phyloP scores from a whole-genome alignment of 2,329 filamentous ascomycete genomes.

The Claviceps fusiformis region DNA sequence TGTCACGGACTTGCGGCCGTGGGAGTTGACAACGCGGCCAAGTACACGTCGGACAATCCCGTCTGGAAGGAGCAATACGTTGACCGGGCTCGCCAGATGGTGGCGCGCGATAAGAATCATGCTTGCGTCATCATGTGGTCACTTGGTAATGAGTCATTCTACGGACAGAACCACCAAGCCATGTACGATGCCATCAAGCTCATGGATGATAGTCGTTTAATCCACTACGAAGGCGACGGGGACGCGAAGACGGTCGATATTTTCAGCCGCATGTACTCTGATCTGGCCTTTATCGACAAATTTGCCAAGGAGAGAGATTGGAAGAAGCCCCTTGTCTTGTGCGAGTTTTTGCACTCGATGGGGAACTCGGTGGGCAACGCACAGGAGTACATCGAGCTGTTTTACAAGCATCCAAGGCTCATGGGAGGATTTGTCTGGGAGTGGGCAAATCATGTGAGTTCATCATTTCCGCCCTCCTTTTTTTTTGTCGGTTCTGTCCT shows the following conservation, averaged over 20 bases:
- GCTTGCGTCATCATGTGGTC: slow-evolving; percentile 58
- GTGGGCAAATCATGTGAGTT: slow-evolving; percentile 40
- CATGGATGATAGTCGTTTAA: slow-evolving; percentile 40
- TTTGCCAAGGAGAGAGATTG: slow-evolving; percentile 27
- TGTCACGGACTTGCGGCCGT: slow-evolving; percentile 36
- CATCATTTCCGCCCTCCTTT: not conserved
- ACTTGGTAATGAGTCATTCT: slow-evolving; percentile 59
- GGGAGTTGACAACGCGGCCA: slow-evolving; percentile 19
- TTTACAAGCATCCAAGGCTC: slow-evolving; percentile 33
- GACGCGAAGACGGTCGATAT: slow-evolving; percentile 47
- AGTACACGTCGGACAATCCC: slow-evolving; percentile 44
- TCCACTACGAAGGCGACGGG: slow-evolving; percentile 54
- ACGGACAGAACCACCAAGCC: slow-evolving; percentile 50
- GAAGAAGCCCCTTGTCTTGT: slow-evolving; percentile 43
- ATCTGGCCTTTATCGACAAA: slow-evolving; percentile 29
- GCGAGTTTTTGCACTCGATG: slow-evolving; percentile 50
- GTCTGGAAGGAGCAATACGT: slow-evolving; percentile 52
- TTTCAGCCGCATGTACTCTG: slow-evolving; percentile 52
- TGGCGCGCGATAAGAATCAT: slow-evolving; percentile 47
- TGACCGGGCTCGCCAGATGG: slow-evolving; percentile 50
- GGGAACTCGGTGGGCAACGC: slow-evolving; percentile 57
- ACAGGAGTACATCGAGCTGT: slow-evolving; percentile 53
- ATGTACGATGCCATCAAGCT: slow-evolving; percentile 53
- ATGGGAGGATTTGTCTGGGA: slow-evolving; percentile 57
- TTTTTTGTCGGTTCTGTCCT: not conserved